phyloP scores from a whole-genome alignment of 805 yeast genomes.

The Metschnikowia anglica region DNA sequence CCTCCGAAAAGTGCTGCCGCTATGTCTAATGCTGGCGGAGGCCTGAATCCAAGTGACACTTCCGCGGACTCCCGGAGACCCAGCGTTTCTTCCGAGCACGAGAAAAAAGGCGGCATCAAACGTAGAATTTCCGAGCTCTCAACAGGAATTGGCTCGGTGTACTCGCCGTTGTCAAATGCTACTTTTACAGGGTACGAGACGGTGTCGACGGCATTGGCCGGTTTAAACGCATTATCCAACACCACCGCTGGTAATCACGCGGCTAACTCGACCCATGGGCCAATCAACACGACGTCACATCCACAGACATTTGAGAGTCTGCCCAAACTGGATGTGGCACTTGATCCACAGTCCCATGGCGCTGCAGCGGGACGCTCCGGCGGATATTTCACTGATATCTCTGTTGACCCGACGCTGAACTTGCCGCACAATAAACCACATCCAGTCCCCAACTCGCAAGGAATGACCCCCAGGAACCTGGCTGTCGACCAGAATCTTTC shows the following conservation, averaged over 20 bases:
- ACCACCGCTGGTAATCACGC: slow-evolving; percentile 20
- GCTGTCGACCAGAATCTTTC: slow-evolving; percentile 16
- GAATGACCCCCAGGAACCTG: slow-evolving; percentile 20
- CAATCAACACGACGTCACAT: slow-evolving; percentile 21
- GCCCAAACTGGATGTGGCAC: slow-evolving; percentile 28
- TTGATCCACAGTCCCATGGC: slow-evolving; percentile 34
- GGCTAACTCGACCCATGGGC: slow-evolving; percentile 8
- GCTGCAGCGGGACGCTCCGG: slow-evolving; percentile 34
- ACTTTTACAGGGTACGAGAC: slow-evolving; percentile 43
- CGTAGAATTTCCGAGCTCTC: slow-evolving; percentile 15
- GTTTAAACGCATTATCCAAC: slow-evolving; percentile 42
- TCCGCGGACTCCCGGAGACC: slow-evolving; percentile 7
- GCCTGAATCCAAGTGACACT: slow-evolving; percentile 2
- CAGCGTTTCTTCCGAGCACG: slow-evolving; percentile 4
- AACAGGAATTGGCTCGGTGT: slow-evolving; percentile 30
- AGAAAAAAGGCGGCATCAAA: slow-evolving; percentile 9
- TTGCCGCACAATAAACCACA: slow-evolving; percentile 43
- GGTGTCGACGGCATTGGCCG: slow-evolving; percentile 44
- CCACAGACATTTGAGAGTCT: slow-evolving; percentile 26
- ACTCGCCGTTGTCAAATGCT: slow-evolving; percentile 36
- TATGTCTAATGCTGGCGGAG: slow-evolving; percentile 5
- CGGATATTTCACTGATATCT: slow-evolving; percentile 45
- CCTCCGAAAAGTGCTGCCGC: slow-evolving; percentile 41
- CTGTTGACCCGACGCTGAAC: slow-evolving; percentile 47
- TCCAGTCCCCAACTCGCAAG: slow-evolving; percentile 24